Conservation (phyloP, 1,284 basidiomycete genomes). For the Schizophyllum commune region DNA sequence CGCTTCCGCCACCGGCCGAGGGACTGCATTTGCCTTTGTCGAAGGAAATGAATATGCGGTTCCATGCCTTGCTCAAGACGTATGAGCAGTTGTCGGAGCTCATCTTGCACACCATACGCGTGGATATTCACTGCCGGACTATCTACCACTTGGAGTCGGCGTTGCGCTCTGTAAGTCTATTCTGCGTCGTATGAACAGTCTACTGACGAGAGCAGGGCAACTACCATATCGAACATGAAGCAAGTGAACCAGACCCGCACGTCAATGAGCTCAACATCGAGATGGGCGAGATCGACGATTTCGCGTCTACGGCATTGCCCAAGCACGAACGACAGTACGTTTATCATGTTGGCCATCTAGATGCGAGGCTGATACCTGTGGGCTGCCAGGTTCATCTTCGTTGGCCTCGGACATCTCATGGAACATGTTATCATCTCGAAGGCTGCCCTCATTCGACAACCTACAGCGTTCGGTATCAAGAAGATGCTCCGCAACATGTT, state of each 20-base stretch:
- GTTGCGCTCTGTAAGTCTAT: conserved; percentile 54
- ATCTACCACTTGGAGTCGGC: conserved; percentile 80
- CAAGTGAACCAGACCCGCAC: conserved; percentile 85
- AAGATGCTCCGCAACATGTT: conserved; percentile 90
- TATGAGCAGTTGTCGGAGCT: conserved; percentile 85
- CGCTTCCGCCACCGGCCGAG: conserved; percentile 32
- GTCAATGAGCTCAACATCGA: conserved; percentile 85
- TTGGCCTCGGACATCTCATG: conserved; percentile 82
- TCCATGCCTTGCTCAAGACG: conserved; percentile 83
- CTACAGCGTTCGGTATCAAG: conserved; percentile 75
- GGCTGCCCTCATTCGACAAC: conserved; percentile 63
- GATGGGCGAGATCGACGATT: conserved; percentile 72
- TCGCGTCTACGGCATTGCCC: conserved; percentile 55
- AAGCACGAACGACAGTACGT: conserved; percentile 60
- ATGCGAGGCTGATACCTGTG: not conserved
- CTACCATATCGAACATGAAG: conserved; percentile 75
- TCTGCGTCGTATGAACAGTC: no score
- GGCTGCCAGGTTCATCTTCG: conserved; percentile 69
- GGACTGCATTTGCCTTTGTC: conserved; percentile 71
- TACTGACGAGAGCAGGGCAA: conserved; percentile 53
- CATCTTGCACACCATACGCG: conserved; percentile 82
- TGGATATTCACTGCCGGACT: conserved; percentile 83
- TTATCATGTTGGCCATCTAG: not conserved
- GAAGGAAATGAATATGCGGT: conserved; percentile 85
- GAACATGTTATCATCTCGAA: conserved; percentile 77